Evolutionary conservation across 108 stramenopile genomes (phyloP), one percentile per base, ranked within the genome.

Genomic region (Nitzschia inconspicua): DNA sequence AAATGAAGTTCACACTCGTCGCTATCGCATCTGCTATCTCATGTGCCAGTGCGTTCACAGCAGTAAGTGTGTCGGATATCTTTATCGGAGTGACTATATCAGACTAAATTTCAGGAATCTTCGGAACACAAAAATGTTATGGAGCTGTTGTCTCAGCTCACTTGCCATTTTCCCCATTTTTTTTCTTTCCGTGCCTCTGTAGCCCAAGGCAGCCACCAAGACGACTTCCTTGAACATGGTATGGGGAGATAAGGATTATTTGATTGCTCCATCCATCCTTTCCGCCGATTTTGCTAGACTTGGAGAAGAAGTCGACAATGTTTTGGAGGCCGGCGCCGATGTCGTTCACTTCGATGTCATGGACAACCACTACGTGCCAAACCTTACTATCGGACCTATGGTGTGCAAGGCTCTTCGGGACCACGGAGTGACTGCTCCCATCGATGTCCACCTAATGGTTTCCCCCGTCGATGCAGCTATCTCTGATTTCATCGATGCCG

Each of bases 331-430:
- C 25, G 98, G 98, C 20, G 98, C 98, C 50, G 98, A 98, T 65
- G 93, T 98, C 54, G 90, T 98, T 39, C 98, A 98, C 82, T 98
- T 98, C 60, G 98, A 98, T 61, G 96, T 98, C 22, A 98, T 98
- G 98, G 98, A 98, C 85, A 97, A 96, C 75, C 98, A 98, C 84
- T 98, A 96, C 75, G 70, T 97, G 7, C 98, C 98, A 30, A 98
- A 97, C 83, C 82, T 98, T 23, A 97, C 98, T 43, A 96, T 98
- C 46, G 98, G 98, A 46, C 98, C 98, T 54, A 95, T 98, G 88
- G 98, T 98, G 9, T 98, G 98, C 93, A 95, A 95, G 79, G 98
- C 96, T 6, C 83, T 98, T 22, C 89, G 98, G 22, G 92, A 95
- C 53, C 96, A 97, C 82, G 98, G 98, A 36, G 94, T 98, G 10